Evolutionary conservation across 768 basidiomycete species (phyloP), one percentile per base, ranked within the genome.

Genomic region (Tricholoma sp.): DNA sequence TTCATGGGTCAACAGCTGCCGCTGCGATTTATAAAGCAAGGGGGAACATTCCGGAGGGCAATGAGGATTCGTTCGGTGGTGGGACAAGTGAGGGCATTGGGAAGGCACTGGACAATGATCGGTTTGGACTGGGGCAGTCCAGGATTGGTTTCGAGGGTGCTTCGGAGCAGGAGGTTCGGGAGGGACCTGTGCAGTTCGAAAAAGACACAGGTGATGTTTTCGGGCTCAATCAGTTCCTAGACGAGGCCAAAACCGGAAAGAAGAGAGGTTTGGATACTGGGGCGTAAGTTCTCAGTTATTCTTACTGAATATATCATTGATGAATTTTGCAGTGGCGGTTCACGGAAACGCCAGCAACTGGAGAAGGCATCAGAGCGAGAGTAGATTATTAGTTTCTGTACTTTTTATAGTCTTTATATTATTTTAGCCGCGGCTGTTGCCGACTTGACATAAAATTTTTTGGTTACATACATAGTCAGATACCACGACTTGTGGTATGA

Each of bases 1-100:
- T 99, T 83, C 89, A 94, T 64, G 96, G 97, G 1, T 96, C 95
- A 2, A 86, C 89, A 4, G 96, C 96, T 16, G 94, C 92, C 0
- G 94, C 96, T n/a, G 97, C 97, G n/a, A 99, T 99, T 63, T 99
- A 99, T 80, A 96, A 95, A 72, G 92, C 96, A 4, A 81, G 88
- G 24, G 94, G 95, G 0, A 89, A 92, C 63, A 90, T 93, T 57
- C 68, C 79, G 5, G 86, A 90, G 61, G 91, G 86, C 29, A 90
- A 91, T 67, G 93, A 98, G 41, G 95, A 97, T 53, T 84, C 90
- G 39, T 96, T 91, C 69, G 94, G 93, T 52, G 94, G 91, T 56
- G 95, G 95, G 37, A 97, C 95, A 2, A 94, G 95, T 66, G 94
- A 98, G 63, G 96, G 97, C 32, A 95, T 98, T 67, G 82, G 83